Evolutionary conservation across 129 eudicot genomes (phyloP).

Genomic region (Pulicaria dysenterica): DNA sequence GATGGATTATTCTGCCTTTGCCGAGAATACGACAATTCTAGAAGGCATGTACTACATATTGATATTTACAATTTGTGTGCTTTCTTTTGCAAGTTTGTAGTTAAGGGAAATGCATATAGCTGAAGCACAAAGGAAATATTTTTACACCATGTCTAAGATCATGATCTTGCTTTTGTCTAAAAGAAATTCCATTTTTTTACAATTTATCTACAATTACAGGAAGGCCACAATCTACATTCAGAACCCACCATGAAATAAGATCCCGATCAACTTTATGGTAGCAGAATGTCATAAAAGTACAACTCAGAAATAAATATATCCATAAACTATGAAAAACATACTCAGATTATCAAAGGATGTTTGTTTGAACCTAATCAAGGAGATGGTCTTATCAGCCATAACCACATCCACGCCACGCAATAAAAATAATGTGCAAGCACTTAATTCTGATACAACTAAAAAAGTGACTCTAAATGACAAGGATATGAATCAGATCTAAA

Average conservation of each 20-base stretch:
- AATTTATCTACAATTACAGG: too few species aligned
- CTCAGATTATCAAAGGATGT: background rate
- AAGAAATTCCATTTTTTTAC: too few species aligned
- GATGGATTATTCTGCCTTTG: background rate
- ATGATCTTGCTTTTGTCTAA: too few species aligned
- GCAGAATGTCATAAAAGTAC: background rate
- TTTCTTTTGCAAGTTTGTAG: background rate
- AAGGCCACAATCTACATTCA: too few species aligned
- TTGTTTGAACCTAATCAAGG: background rate
- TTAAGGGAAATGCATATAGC: background rate
- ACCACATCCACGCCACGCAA: background rate
- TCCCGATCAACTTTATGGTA: too few species aligned
- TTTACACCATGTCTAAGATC: too few species aligned
- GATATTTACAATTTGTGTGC: background rate
- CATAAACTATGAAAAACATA: background rate
- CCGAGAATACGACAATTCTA: background rate
- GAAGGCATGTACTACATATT: background rate
- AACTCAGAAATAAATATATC: background rate
- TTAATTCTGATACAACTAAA: background rate
- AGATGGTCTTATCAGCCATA: background rate
- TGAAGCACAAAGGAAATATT: too few species aligned
- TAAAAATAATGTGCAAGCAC: background rate
- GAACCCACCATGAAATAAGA: too few species aligned
- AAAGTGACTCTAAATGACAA: background rate
- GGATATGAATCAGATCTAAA: too few species aligned